Percentiles rank a stretch among this genome's conserved stretches.
Evolutionary conservation across 768 basidiomycete genomes (phyloP).

Genomic region (Xerocomus brunneocitrinus): DNA sequence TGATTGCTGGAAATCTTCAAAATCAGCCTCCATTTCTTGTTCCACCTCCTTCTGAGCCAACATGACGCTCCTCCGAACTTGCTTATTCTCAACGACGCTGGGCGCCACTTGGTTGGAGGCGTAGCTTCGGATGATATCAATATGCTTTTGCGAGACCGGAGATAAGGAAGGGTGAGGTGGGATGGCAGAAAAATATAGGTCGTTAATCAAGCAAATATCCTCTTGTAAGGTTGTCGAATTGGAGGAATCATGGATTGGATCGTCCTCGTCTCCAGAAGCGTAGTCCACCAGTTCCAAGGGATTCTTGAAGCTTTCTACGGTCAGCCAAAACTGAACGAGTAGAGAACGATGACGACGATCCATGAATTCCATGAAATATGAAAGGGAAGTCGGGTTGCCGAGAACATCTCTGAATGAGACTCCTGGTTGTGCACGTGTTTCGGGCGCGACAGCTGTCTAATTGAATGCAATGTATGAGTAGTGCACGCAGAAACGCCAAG

Average conservation of each 20-base stretch:
- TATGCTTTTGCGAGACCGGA: conserved; percentile 64
- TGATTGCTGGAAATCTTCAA: conserved; percentile 81
- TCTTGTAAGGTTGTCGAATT: conserved; percentile 66
- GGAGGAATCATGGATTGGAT: conserved; percentile 52
- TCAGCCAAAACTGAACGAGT: conserved; percentile 95
- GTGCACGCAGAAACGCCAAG: neutral
- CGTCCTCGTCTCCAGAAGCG: conserved; percentile 55
- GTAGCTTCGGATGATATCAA: conserved; percentile 66
- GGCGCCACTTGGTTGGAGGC: conserved; percentile 46
- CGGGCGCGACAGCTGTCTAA: conserved; percentile 41
- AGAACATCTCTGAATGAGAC: conserved; percentile 76
- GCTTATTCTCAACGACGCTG: conserved; percentile 39
- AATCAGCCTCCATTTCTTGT: conserved; percentile 87
- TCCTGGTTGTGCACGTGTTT: conserved; percentile 42
- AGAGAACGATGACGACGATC: conserved; percentile 81
- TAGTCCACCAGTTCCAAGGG: conserved; percentile 81
- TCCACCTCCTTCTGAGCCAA: conserved; percentile 83
- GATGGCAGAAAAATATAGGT: conserved; percentile 73
- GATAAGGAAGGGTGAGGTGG: conserved; percentile 55
- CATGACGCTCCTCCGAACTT: conserved; percentile 75
- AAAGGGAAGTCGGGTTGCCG: conserved; percentile 82
- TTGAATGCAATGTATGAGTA: conserved; percentile 2
- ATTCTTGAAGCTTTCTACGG: conserved; percentile 96
- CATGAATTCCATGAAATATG: conserved; percentile 99
- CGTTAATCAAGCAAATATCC: conserved; percentile 86